Conservation (phyloP, 192 early-diverging fungal species). For the Lunasporangiospora selenospora region DNA sequence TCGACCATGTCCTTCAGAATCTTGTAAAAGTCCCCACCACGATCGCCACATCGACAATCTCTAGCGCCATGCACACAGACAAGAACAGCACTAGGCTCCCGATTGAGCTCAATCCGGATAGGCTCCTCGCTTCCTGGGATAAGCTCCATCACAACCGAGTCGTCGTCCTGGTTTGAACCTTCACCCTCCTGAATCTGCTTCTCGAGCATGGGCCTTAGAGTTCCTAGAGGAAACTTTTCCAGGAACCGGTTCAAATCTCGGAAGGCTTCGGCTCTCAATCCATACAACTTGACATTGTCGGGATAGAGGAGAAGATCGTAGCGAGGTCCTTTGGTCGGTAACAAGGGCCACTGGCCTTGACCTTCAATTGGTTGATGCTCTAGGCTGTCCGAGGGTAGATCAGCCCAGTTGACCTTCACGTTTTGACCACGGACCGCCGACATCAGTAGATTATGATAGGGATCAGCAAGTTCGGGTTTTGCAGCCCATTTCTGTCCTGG, state of each 20-base stretch:
- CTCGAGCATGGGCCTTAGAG: conserved; percentile 17
- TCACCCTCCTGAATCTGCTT: conserved; percentile 6
- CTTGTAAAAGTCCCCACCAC: conserved; percentile 44
- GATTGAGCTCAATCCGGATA: conserved; percentile 15
- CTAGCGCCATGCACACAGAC: conserved; percentile 56
- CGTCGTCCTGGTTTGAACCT: background rate
- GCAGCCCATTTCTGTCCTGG: conserved; percentile 22
- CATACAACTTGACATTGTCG: conserved; percentile 30
- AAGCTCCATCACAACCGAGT: conserved; percentile 8
- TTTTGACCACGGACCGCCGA: conserved; percentile 34
- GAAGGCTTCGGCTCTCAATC: conserved; percentile 28
- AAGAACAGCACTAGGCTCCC: conserved; percentile 32
- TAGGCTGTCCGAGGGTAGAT: conserved; percentile 2
- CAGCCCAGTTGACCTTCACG: conserved; percentile 34
- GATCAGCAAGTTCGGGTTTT: conserved; percentile 37
- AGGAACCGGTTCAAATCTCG: conserved; percentile 24
- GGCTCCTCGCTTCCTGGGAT: conserved; percentile 35
- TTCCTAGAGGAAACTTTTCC: conserved; percentile 24
- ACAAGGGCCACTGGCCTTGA: background rate
- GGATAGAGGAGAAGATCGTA: conserved; percentile 42
- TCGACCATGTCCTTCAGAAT: conserved; percentile 50
- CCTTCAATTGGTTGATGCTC: too few relatives aligned
- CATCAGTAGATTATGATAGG: conserved; percentile 26
- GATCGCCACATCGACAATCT: conserved; percentile 57
- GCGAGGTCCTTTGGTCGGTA: conserved; percentile 27